Conservation (phyloP, 805 yeast genomes). For the Suhomyces faveliae region DNA sequence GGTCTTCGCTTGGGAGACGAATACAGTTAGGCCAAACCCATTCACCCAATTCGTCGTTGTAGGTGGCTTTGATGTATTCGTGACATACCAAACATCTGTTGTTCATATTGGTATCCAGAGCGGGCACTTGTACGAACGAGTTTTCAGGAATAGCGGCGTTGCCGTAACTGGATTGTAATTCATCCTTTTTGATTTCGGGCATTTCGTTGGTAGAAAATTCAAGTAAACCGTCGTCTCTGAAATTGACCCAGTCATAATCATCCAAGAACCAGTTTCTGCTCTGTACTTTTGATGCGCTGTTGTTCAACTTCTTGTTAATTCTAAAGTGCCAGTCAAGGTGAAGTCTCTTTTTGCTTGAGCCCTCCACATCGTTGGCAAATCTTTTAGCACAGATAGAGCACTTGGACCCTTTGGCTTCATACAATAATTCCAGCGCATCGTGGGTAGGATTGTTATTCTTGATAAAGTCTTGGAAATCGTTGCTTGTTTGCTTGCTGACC, state of each 20-base stretch:
- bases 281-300: conserved; percentile 45
- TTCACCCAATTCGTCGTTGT: conserved; percentile 44
- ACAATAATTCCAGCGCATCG: conserved; percentile 41
- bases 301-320: conserved; percentile 67
- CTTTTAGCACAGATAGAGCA: conserved; percentile 91
- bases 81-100: conserved; percentile 43
- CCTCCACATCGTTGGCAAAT: conserved; percentile 60
- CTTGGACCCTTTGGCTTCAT: conserved; percentile 66
- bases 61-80: conserved; percentile 42
- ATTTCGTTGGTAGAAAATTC: conserved; percentile 28
- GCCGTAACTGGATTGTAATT: background rate
- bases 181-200: conserved; percentile 4
- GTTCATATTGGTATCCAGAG: conserved; percentile 31
- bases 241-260: conserved; percentile 68
- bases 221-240: conserved; percentile 59
- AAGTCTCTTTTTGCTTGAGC: conserved; percentile 49
- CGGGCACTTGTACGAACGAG: conserved; percentile 17
- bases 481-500: conserved; percentile 18
- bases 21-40: conserved; percentile 46
- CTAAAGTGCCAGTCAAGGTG: conserved; percentile 98
- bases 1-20: conserved; percentile 36
- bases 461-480: conserved; percentile 37
- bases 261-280: conserved; percentile 81
- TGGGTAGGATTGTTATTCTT: conserved; percentile 33
- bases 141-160: conserved; percentile 3